Evolutionary conservation across 345 rosid genomes (phyloP), one percentile per base, ranked within the genome.

Genomic region (Euphorbia tirucalli): DNA sequence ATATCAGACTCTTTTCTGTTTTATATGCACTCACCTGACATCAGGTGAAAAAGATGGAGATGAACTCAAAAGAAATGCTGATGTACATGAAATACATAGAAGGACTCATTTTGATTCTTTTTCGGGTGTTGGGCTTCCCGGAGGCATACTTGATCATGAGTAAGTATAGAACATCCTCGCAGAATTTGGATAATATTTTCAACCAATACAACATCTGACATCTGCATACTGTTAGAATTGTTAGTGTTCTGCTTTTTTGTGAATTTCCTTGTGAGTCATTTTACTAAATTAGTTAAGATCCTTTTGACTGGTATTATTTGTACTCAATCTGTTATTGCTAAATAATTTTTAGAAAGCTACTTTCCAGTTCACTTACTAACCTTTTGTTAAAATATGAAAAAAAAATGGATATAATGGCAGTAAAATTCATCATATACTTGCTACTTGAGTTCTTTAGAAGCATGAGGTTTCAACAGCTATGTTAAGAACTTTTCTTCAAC

Each of bases 11-110:
- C 75, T 80, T 65, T 88, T 89, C 71, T 94, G 97, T 80, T 94
- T 94, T 79, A 77, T 89, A 62, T 87, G 91, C 71, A 68, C 91
- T 13, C 99, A 95, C 79, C 87, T 95, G 71, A 90, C 97, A 52
- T 77, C 99, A 57, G 99, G 99, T 52, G 97, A 92, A 79, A 89
- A 88, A 73, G 97, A 92, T 7, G 97, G 91, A 70, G 99, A 95
- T 79, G 91, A 89, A 73, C 83, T 77, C 19, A 92, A 92, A 84
- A 87, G 99, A 70, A 95, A 92, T 77, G 85, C 88, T 3, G 96
- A 95, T 84, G 97, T 95, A 76, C 81, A 78, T 50, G 99, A 95
- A 85, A 92, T 95, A 82, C 91, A 55, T 74, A 82, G 84, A 61
- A 86, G 97, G 83, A 95, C 99, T 72, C 79, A 74, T 58, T 95